Evolutionary conservation across 2,329 filamentous ascomycete species (phyloP).

Genomic region (Fusarium cicatricum): DNA sequence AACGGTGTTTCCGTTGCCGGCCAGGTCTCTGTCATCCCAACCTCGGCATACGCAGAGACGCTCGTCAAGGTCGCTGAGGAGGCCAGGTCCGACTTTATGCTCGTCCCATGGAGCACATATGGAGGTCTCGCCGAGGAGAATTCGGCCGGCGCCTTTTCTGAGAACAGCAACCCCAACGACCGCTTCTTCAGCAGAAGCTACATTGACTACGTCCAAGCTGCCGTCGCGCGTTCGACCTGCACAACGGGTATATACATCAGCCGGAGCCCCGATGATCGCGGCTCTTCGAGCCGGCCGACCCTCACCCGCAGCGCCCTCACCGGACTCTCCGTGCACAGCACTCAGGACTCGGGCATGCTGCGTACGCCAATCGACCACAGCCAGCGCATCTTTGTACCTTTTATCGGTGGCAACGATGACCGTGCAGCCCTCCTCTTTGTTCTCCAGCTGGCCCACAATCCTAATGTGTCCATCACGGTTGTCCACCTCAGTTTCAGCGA

Average conservation of each 20-base stretch:
- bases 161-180: constrained; percentile 35
- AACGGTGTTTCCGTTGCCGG: constrained; percentile 85
- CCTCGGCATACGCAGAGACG: constrained; percentile 80
- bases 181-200: constrained; percentile 58
- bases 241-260: constrained; percentile 68
- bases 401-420: constrained; percentile 86
- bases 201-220: constrained; percentile 74
- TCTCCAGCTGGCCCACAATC: constrained; percentile 83
- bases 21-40: constrained; percentile 80
- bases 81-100: constrained; percentile 74
- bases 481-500: constrained; percentile 53
- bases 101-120: constrained; percentile 91
- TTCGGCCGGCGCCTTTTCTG: constrained; percentile 15
- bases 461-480: constrained; percentile 80
- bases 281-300: constrained; percentile 56
- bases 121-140: constrained; percentile 73
- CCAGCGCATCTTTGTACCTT: constrained; percentile 88
- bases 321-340: constrained; percentile 37
- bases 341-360: constrained; percentile 63
- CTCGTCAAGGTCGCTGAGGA: constrained; percentile 75
- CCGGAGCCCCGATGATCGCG: constrained; percentile 46
- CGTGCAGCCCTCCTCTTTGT: constrained; percentile 80
- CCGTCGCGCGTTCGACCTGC: constrained; percentile 75
- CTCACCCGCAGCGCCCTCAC: constrained; percentile 45
- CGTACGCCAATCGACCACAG: constrained; percentile 67